phyloP scores from a whole-genome alignment of 2,329 filamentous ascomycete genomes.

The Ophiognomonia clavigignenti-juglandacearum region DNA sequence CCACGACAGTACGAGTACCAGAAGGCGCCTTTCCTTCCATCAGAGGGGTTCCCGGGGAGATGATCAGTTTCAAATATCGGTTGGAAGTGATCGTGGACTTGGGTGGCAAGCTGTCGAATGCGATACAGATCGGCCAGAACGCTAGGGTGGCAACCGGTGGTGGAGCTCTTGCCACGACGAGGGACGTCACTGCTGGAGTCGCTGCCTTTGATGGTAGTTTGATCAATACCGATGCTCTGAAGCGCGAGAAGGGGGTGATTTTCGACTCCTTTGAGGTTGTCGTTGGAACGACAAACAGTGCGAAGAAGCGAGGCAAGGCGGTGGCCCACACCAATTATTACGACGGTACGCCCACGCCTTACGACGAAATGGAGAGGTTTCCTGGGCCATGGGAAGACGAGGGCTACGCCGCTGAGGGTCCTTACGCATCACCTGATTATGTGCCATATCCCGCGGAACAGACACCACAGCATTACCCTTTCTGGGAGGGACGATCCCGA shows the following conservation, averaged over 20 bases:
- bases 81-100: conserved; percentile 91
- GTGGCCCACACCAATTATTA: conserved; percentile 20
- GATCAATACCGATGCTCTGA: conserved; percentile 79
- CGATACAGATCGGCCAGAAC: conserved; percentile 60
- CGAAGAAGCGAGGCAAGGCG: conserved; percentile 40
- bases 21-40: conserved; percentile 93
- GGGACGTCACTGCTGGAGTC: conserved; percentile 22
- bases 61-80: conserved; percentile 94
- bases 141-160: conserved; percentile 36
- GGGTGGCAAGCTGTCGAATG: conserved; percentile 76
- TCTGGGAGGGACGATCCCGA: conserved; percentile 27
- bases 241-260: conserved; percentile 88
- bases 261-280: conserved; percentile 81
- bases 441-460: conserved; percentile 16
- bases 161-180: conserved; percentile 19
- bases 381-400: conserved; percentile 16
- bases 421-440: conserved; percentile 17
- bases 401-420: conserved; percentile 13
- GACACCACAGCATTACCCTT: conserved; percentile 25
- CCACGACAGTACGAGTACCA: conserved; percentile 77
- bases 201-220: conserved; percentile 55
- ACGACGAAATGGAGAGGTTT: conserved; percentile 21
- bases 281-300: conserved; percentile 79
- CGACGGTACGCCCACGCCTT: conserved; percentile 16
- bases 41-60: conserved; percentile 78